These are phyloP conservation scores for Onygenales sp. DNA, from an alignment of 2,329 filamentous ascomycete species.

Conservation along the genomic window DNA sequence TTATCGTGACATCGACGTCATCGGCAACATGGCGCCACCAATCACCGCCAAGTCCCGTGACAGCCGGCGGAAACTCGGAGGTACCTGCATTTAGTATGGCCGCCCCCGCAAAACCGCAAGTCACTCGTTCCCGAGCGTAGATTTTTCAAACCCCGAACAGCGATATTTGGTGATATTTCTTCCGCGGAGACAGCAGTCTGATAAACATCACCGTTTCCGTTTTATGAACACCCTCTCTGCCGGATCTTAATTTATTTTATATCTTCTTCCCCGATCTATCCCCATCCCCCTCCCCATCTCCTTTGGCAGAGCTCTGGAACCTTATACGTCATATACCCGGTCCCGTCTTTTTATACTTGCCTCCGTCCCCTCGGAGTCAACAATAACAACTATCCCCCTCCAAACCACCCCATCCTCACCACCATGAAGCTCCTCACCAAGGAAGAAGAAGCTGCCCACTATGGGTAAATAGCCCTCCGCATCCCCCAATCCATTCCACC, in stretches of 20 bases:
- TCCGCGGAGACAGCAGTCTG: neutral
- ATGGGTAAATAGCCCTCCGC: slow-evolving; percentile 43
- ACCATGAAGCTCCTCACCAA: slow-evolving; percentile 92
- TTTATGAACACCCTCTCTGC: neutral
- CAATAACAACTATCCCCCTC: slow-evolving; percentile 3
- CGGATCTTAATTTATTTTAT: neutral
- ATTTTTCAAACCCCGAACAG: neutral
- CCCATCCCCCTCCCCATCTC: neutral
- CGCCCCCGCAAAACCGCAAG: neutral
- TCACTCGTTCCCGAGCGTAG: neutral
- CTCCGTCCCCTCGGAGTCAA: neutral
- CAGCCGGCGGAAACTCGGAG: neutral
- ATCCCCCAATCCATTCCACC: neutral
- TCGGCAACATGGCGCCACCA: no score
- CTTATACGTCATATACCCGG: no score
- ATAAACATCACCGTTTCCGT: neutral
- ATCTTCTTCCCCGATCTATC: neutral
- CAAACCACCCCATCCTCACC: slow-evolving; percentile 14
- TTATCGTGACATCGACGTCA: neutral
- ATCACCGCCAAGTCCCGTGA: neutral
- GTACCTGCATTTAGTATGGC: neutral
- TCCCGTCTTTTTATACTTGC: no score
- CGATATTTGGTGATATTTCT: no score
- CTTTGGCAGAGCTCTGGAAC: neutral
- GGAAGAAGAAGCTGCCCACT: slow-evolving; percentile 84